Base-by-base conservation (phyloP, 805 yeast genomes). In the Barnettozyma californica region DNA sequence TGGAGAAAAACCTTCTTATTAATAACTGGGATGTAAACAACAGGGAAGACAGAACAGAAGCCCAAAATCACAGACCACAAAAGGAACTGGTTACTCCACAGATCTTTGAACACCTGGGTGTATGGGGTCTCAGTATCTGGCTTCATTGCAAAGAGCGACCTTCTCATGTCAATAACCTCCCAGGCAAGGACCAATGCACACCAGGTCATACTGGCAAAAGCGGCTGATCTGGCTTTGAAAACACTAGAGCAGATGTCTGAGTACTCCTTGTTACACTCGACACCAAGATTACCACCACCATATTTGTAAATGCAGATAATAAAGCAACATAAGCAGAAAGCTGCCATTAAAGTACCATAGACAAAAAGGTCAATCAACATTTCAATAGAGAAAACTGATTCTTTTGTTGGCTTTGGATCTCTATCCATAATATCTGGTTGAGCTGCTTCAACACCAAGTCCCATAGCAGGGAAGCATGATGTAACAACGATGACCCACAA, bases 391-490 rank as follows among this genome's bases (percentile, higher is more conserved):
- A 84, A 84, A 41, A 84, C 79, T 18, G 76, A 74, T 44, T 68
- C 71, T 47, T 68, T 74, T 13, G 78, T 65, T 49, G 76, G 78
- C 53, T 78, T 80, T 40, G 91, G 91, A 26, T 84, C 81, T 53
- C 74, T 71, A 34, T 76, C 73, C 80, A 84, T 80, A 37, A 82
- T 67, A 59, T 81, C 88, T 33, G 78, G 77, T 52, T 74, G 71
- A 0, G 88, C 88, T 50, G 68, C 70, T 63, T 84, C 88, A 48
- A 81, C 72, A 45, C 89, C 89, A 46, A 84, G 75, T 23, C 92
- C 91, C 87, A 85, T 84, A 18, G 91, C 91, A 36, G 92, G 92
- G 73, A 84, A 83, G 56, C 89, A 83, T 1, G 90, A 82, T 1
- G 92, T 84, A 39, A 84, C 78, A 62, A 85, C 88, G 59, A 85